These are phyloP conservation scores for Cardiospermum halicacabum DNA, from an alignment of 345 rosid species.

Conservation along the genomic window DNA sequence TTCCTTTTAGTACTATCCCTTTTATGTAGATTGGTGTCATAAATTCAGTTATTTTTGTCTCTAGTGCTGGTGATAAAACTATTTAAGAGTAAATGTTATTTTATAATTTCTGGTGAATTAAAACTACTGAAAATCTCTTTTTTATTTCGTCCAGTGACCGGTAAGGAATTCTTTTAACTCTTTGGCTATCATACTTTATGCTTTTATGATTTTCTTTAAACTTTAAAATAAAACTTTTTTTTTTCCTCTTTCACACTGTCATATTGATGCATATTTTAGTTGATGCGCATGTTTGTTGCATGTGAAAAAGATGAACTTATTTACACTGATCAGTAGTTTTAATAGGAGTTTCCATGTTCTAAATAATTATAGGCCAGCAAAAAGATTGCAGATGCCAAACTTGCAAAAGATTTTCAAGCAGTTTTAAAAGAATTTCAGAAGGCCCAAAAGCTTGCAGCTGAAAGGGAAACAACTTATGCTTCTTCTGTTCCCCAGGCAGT, in stretches of 20 bases:
- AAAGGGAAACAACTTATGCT: conserved; percentile 86
- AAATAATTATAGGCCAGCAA: conserved; percentile 57
- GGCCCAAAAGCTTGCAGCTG: conserved; percentile 96
- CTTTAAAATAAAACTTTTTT: too few species aligned
- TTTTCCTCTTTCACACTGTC: too few species aligned
- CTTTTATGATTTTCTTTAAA: neutral
- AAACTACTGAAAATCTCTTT: neutral
- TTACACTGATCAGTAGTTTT: too few species aligned
- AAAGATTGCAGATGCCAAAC: conserved; percentile 94
- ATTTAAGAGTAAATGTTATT: neutral
- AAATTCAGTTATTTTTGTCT: neutral
- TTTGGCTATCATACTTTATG: neutral
- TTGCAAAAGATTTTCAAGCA: conserved; percentile 96
- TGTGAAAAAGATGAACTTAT: too few species aligned
- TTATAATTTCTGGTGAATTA: neutral
- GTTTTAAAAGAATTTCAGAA: conserved; percentile 96
- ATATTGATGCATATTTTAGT: too few species aligned
- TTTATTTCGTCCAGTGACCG: neutral
- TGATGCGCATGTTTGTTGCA: too few species aligned
- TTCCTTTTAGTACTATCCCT: neutral
- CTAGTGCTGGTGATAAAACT: conserved; percentile 7
- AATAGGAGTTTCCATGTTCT: neutral
- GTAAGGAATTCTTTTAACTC: neutral
- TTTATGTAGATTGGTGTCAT: neutral
- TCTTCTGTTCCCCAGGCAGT: conserved; percentile 64